Base-by-base conservation (phyloP, 345 rosid genomes). In the Brassica incana region DNA sequence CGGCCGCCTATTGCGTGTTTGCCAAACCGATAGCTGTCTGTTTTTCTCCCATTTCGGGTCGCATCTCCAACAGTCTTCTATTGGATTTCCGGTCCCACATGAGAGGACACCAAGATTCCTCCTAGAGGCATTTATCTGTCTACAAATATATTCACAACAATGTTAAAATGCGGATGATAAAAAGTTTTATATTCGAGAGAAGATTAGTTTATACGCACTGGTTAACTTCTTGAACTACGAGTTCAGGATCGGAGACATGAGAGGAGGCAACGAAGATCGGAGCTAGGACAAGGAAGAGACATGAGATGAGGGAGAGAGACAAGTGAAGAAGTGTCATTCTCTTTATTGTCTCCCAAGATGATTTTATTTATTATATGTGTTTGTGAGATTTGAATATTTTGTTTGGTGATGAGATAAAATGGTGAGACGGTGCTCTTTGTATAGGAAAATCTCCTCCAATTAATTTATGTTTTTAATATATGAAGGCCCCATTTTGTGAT, bases 41-140 rank as follows among this genome's bases (percentile, higher is more conserved):
- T 86, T 86, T 64, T 83, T 78, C 32, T 81, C 88, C 91, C 91
- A 89, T 1, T 84, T 70, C 0, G 84, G 81, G 76, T 89, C 90
- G n/a, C 91, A 89, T 69, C 91, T 84, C 93, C 93, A 89, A 79
- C 93, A 89, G 38, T 89, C 90, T 6, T 89, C 93, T 0, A 89
- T 88, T 0, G 93, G 91, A 18, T 89, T 89, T 1, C 91, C 93
- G 6, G 91, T 84, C 60, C 87, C 91, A 56, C 93, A 86, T 0
- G 93, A 88, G 8, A 89, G 85, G 75, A 73, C 89, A 0, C 88
- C 93, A 71, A 86, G 73, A 15, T 86, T 88, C 83, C 93, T 88
- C 83, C 91, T 83, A 4, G 91, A 87, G 9, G 84, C 93, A 84
- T 89, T 88, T 20, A 85, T 85, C 77, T 79, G 81, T 71, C 91